Conservation (phyloP, 169 alveolate species). For the Cyclospora cayetanensis region DNA sequence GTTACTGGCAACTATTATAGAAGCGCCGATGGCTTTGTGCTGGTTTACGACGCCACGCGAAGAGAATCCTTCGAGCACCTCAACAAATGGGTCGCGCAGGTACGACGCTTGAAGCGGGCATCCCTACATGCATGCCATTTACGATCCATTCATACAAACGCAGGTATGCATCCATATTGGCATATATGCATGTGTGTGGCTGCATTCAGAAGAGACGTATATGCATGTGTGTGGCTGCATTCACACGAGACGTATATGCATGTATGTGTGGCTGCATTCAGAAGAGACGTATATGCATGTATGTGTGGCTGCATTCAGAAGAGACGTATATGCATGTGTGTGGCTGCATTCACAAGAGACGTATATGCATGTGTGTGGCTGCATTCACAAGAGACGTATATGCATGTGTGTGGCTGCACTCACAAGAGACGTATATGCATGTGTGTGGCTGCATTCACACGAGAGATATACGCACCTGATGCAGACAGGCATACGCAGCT, state of each 20-base stretch:
- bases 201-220: not conserved
- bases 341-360: no score
- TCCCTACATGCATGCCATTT: not conserved
- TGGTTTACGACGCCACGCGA: constrained; percentile 92
- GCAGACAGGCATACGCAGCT: no score
- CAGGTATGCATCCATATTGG: not conserved
- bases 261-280: not conserved
- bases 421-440: no score
- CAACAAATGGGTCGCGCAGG: not conserved
- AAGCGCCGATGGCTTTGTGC: constrained; percentile 95
- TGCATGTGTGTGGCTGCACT: no score
- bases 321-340: no score
- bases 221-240: not conserved
- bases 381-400: no score
- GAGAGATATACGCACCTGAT: no score
- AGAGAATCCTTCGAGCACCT: not conserved
- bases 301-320: not conserved
- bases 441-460: no score
- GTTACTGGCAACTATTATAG: constrained; percentile 96
- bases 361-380: no score
- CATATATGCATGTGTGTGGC: not conserved
- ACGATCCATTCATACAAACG: not conserved
- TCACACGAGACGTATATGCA: no score
- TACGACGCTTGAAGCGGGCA: not conserved
- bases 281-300: not conserved